Base-by-base conservation (phyloP, 2,329 filamentous ascomycete genomes). In the Alternaria sp. region DNA sequence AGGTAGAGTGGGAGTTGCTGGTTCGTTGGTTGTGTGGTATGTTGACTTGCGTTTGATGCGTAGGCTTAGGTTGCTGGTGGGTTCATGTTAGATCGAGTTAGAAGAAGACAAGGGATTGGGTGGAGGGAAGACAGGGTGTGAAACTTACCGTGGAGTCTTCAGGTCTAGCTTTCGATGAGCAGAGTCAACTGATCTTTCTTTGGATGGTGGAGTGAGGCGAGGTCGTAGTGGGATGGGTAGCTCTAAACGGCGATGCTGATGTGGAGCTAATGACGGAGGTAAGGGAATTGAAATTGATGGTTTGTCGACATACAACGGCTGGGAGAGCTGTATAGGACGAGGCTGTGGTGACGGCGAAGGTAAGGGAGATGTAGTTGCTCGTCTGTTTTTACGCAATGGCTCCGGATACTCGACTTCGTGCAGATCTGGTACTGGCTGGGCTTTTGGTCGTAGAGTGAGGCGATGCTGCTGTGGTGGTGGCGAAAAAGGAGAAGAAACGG, bases 211-310 rank as follows among this genome's bases (percentile, higher is more conserved):
- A n/a, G 14, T 17, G 4, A 33, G 23, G 21, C 44, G 44, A 48
- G 44, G 33, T 24, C 29, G 44, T 36, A 48, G 14, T 34, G 44
- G 44, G 4, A 24, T 34, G 2, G 44, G 36, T 1, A 48, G 21
- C 21, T 48, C 21, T 11, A 48, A 21, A n/a, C 44, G 44, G 13
- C 44, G 44, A 48, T 23, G 44, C 14, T 46, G 44, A 24, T 46
- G 11, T 23, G 44, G 44, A 34, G 2, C 29, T 46, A 29, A n/a
- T 34, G 29, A 0, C 29, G 3, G 24, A 3, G 24, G 23, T 41
- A 26, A 17, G 7, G 23, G 11, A 10, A 11, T 24, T 4, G 29
- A 9, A 11, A 34, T 7, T 46, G 44, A 31, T 11, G 29, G 17
- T 11, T 33, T 28, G 11, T 24, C 29, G 17, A 17, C 34, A 33